Base-by-base conservation (phyloP, 2,329 filamentous ascomycete genomes). In the Cryphonectria radicalis region DNA sequence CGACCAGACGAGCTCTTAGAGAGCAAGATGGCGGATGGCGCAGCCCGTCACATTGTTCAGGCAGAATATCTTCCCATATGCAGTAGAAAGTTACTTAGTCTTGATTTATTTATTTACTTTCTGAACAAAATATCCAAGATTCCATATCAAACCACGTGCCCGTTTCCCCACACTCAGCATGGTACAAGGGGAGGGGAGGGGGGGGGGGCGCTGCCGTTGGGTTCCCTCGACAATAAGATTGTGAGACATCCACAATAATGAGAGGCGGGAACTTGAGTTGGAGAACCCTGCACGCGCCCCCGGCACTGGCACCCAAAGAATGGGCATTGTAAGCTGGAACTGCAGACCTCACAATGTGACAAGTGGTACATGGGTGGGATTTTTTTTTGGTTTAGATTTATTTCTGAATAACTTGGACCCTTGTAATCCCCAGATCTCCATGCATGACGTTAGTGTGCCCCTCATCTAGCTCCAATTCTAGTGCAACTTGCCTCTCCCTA, bases 391-490 rank as follows among this genome's bases (percentile, higher is more conserved):
- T n/a, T n/a, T 28, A 11, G 11, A 11, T 40, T 11, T 13, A 13
- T 40, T 11, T 40, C 7, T 40, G 37, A 37, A 37, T 37, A 11
- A 40, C 10, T 40, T 40, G 11, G 55, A 59, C 55, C 28, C 55
- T 8, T 59, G 55, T n/a, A 32, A 32, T 32, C 55, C 25, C 59
- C 59, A 62, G 35, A 62, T 62, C 59, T 62, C 59, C 32, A 40
- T 22, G 35, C 59, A 40, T 62, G 59, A 62, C 59, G 59, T 62
- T 40, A 50, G 42, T 28, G 53, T 57, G 53, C 53, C 55, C 55
- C 55, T 32, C 25, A 28, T 4, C n/a, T 37, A 28, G 11, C 40
- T 42, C 43, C 42, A n/a, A 28, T 50, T 65, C 42, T 11, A 25
- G 42, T 46, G 40, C 62, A 62, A 62, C 59, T 40, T 35, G n/a